Evolutionary conservation across 768 basidiomycete genomes (phyloP), one percentile per base, ranked within the genome.

Genomic region (Daedaleopsis sinensis): DNA sequence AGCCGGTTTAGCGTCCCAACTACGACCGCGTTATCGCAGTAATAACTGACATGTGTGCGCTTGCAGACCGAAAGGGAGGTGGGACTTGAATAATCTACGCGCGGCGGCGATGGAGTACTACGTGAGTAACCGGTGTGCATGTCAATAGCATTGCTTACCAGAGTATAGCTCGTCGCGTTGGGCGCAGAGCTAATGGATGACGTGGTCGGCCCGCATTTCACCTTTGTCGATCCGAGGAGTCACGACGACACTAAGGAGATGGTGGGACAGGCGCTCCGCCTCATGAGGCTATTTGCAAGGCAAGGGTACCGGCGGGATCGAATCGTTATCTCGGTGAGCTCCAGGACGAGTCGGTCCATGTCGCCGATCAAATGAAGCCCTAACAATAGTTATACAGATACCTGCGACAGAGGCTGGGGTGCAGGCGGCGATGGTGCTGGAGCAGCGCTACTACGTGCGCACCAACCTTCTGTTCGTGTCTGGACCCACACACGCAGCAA

Each of bases 381-480:
- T 49, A 49, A 49, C 47, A 24, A 24, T 23, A 37, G 53, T 19
- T 38, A 36, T 4, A 42, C 54, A 87, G 86, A 79, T 88, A 42
- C 84, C 86, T 35, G 85, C 86, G 6, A 87, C 86, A 0, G 77
- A 81, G 38, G 74, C 74, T 32, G 87, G 87, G 16, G 76, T 87
- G 13, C 55, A 59, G 24, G 86, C 86, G 7, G 79, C 84, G 0
- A 70, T 67, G 24, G 65, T 68, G 52, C 77, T 87, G 12, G 70
- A 74, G 38, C 63, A 70, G 21, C 66, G 67, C 48, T 65, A 80
- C 51, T 67, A 69, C n/a, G 80, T 87, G 35, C 73, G 78, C 21
- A 80, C 80, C 21, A 84, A 86, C 68, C 70, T 89, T 42, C 76
- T 76, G 42, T 66, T 81, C 49, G 85, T 87, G n/a, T 77, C 83